These are phyloP conservation scores for Mycena metata DNA, from an alignment of 768 basidiomycete genomes.

Conservation along the genomic window DNA sequence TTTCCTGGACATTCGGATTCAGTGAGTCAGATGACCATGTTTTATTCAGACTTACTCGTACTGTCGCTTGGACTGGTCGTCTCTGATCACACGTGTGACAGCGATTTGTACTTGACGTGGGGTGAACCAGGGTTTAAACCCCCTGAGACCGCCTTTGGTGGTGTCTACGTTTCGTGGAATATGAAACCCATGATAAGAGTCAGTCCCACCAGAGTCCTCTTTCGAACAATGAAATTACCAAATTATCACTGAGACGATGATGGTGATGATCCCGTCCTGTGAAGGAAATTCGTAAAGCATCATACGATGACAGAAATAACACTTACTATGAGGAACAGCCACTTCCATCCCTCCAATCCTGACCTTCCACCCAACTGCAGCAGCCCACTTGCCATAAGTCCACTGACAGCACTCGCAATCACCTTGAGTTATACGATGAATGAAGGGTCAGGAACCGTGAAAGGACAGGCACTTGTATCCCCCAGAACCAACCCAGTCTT, in stretches of 20 bases:
- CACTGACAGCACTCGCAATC: conserved; percentile 56
- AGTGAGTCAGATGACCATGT: too few species aligned
- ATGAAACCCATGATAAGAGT: conserved; percentile 49
- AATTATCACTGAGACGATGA: conserved; percentile 49
- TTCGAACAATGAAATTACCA: conserved; percentile 41
- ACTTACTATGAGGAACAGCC: conserved; percentile 52
- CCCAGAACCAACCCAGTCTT: conserved; percentile 60
- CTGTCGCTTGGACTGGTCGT: conserved; percentile 53
- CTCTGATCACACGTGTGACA: conserved; percentile 52
- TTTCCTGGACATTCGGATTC: too few species aligned
- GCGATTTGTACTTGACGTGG: conserved; percentile 52
- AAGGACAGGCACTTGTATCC: conserved; percentile 44
- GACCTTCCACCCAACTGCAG: conserved; percentile 51
- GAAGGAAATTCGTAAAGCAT: too few species aligned
- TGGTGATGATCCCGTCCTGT: conserved; percentile 53
- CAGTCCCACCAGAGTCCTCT: too few species aligned
- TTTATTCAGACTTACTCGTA: conserved; percentile 56
- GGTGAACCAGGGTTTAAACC: conserved; percentile 52
- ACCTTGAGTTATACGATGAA: conserved; percentile 21
- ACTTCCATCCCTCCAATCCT: conserved; percentile 58
- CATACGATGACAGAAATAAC: not conserved
- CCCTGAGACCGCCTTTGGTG: conserved; percentile 51
- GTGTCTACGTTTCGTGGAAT: conserved; percentile 47
- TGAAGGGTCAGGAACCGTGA: not conserved
- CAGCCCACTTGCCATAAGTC: conserved; percentile 57